These are phyloP conservation scores for Lodderomyces metapsilosis DNA, from an alignment of 1,139 yeast species.

Conservation along the genomic window DNA sequence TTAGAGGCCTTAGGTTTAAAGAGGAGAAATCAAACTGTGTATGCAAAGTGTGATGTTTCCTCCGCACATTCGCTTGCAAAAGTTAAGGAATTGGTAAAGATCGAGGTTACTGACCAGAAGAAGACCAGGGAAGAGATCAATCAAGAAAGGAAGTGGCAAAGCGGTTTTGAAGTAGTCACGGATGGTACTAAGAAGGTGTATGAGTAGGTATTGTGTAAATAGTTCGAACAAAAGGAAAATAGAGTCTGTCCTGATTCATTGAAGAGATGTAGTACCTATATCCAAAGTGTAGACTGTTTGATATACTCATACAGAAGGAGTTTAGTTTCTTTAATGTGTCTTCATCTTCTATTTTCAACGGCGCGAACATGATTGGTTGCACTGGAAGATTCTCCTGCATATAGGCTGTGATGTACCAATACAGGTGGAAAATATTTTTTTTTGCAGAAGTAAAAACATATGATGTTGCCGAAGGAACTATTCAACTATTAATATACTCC, in stretches of 20 bases:
- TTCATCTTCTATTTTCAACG: neutral
- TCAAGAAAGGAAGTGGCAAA: constrained; percentile 55
- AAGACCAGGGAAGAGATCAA: constrained; percentile 53
- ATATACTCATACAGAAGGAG: neutral
- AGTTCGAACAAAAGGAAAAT: neutral
- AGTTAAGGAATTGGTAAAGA: constrained; percentile 86
- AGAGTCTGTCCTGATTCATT: too few relatives aligned
- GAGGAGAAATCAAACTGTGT: constrained; percentile 71
- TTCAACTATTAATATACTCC: too few relatives aligned
- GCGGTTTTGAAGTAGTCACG: constrained; percentile 50
- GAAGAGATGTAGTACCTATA: too few relatives aligned
- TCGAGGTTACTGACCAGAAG: constrained; percentile 64
- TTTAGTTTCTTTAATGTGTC: neutral
- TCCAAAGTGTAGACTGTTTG: neutral
- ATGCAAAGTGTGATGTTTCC: constrained; percentile 70
- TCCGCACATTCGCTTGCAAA: constrained; percentile 82
- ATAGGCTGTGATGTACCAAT: neutral
- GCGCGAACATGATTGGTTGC: neutral
- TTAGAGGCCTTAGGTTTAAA: constrained; percentile 73
- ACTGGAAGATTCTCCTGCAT: neutral
- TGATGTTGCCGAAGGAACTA: neutral
- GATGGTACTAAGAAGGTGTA: constrained; percentile 14
- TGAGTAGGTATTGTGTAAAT: constrained; percentile 2
- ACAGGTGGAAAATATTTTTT: too few relatives aligned
- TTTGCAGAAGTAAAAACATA: neutral